Percentiles rank a stretch among this genome's conserved stretches.
Evolutionary conservation across 352 stramenopile genomes (phyloP).

Genomic region (Pythium brassicae): DNA sequence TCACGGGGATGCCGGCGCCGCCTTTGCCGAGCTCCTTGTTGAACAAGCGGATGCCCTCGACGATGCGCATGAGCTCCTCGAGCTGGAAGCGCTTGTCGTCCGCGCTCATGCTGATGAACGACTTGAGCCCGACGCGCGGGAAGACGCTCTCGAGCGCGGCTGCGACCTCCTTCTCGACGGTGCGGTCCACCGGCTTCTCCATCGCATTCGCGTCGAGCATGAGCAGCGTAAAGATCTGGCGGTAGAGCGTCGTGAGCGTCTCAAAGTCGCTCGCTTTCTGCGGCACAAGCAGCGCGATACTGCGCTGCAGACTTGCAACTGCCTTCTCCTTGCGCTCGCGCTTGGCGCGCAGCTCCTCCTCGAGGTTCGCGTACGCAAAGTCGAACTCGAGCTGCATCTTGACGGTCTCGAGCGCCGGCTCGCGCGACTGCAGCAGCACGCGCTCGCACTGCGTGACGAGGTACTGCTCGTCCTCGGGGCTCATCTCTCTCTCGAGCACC

Average conservation of each 20-base stretch:
- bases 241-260: conserved; percentile 88
- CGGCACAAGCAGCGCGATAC: conserved; percentile 74
- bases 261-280: conserved; percentile 86
- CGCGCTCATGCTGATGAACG: conserved; percentile 84
- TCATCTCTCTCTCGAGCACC: conserved; percentile 74
- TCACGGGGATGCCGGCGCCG: conserved; percentile 73
- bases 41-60: conserved; percentile 92
- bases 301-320: conserved; percentile 60
- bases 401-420: conserved; percentile 87
- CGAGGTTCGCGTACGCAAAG: conserved; percentile 83
- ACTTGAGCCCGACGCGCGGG: conserved; percentile 90
- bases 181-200: conserved; percentile 47
- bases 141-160: conserved; percentile 94
- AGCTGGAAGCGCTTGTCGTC: conserved; percentile 92
- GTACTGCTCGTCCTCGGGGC: conserved; percentile 60
- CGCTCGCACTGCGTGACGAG: conserved; percentile 76
- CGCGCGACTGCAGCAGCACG: conserved; percentile 67
- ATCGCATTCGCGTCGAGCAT: conserved; percentile 60
- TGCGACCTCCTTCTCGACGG: conserved; percentile 83
- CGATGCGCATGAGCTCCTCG: conserved; percentile 89
- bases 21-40: conserved; percentile 89
- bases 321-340: conserved; percentile 53
- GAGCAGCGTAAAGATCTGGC: conserved; percentile 82
- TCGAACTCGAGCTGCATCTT: conserved; percentile 96
- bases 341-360: conserved; percentile 62